A percentile compares a stretch with the other conserved stretches of the same genome.
Evolutionary conservation across 192 early-diverging fungal species (phyloP).

Genomic region (Gigaspora rosea): DNA sequence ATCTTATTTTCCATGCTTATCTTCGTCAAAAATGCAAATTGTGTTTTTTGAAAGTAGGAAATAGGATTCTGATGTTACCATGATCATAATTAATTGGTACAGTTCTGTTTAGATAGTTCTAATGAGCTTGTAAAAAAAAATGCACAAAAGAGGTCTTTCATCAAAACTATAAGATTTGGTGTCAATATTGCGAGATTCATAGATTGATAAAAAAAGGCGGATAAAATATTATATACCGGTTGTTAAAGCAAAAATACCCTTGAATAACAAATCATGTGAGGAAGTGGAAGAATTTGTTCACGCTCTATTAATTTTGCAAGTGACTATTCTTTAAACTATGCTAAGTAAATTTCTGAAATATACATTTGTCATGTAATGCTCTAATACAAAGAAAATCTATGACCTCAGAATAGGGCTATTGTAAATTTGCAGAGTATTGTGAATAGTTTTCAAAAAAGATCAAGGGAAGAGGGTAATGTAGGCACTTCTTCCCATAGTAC

Average conservation of each 20-base stretch:
- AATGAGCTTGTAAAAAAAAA: slow-evolving; percentile 12
- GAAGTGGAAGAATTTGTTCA: slow-evolving; percentile 13
- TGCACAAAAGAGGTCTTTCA: background rate
- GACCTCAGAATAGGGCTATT: background rate
- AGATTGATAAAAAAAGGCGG: background rate
- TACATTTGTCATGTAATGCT: background rate
- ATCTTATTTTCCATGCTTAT: slow-evolving; percentile 10
- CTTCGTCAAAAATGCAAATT: slow-evolving; percentile 22
- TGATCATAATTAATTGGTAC: slow-evolving; percentile 21
- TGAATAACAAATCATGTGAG: slow-evolving; percentile 1
- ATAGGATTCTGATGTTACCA: background rate
- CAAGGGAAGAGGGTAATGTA: background rate
- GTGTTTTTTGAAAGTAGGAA: slow-evolving; percentile 18
- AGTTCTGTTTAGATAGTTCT: background rate
- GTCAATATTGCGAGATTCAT: slow-evolving; percentile 22
- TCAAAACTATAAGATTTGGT: slow-evolving; percentile 13
- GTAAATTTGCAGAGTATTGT: slow-evolving; percentile 15
- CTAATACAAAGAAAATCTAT: slow-evolving; percentile 2
- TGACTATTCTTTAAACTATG: background rate
- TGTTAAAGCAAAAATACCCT: slow-evolving; percentile 15
- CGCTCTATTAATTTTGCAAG: slow-evolving; percentile 12
- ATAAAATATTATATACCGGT: slow-evolving; percentile 10
- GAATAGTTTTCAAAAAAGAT: slow-evolving; percentile 24
- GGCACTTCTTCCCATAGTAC: background rate
- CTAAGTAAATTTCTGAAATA: background rate